Evolutionary conservation across 2,329 filamentous ascomycete genomes (phyloP), one percentile per base, ranked within the genome.

Genomic region (Penicillium sp.): DNA sequence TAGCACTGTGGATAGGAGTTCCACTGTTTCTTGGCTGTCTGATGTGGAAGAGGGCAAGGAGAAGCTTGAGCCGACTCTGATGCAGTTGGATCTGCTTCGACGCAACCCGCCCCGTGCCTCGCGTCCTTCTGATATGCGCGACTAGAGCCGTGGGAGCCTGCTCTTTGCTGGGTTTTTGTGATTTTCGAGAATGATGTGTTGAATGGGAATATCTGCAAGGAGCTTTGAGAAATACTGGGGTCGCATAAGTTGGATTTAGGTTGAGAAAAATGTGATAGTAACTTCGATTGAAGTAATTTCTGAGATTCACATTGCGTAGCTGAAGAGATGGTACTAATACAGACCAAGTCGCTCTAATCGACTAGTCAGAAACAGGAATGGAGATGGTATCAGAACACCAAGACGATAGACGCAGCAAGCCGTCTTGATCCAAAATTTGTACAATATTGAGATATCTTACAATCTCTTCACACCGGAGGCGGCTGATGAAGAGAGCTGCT

Each of bases 401-500:
- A 41, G 50, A 40, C 20, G 9, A 29, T 27, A 18, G 35, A 22
- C 40, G 20, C 18, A 32, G 28, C 18, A 44, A 36, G 41, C 35
- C 23, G 36, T 34, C 44, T 42, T 40, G 47, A 26, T 35, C 41
- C 43, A 50, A 29, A 57, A 50, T 41, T 55, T 40, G 31, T 56
- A 60, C 56, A 8, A 32, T 34, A 28, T 18, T 24, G 14, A 9
- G 7, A 11, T n/a, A 3, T 9, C 20, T 52, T 40, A 59, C 7
- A 57, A 13, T 23, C 49, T 45, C 49, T 57, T 58, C 31, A 51
- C 38, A 6, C 51, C 57, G 50, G 62, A 59, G 7, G 57, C 44
- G 37, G 62, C 52, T 11, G 58, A 52, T 27, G 41, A 53, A 5
- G 61, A 56, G 4, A 60, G 37, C 28, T 62, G 52, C 40, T 64